Evolutionary conservation across 1,139 yeast species (phyloP), one percentile per base, ranked within the genome.

Genomic region (Diutina siamensis): DNA sequence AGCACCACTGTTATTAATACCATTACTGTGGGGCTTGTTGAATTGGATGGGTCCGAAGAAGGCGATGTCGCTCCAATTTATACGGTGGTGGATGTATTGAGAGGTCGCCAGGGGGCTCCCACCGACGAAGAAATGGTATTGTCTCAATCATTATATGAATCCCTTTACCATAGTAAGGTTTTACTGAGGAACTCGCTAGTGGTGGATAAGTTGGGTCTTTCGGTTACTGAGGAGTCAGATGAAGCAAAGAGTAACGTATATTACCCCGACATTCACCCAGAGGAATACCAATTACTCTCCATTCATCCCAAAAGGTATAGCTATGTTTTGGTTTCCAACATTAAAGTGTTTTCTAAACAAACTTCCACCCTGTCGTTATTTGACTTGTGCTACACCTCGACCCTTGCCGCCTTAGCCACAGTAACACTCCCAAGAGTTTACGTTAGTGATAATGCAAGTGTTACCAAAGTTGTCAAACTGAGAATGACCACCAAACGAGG

Each of bases 81-180:
- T 57, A 94, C 96, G 0, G 82, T 85, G 41, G 89, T 89, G 10
- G 94, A 86, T 53, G 76, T 87, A 15, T 75, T 81, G 48, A 69
- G 94, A 48, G 95, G 95, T 18, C 69, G 87, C 47, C 60, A 69
- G 12, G 86, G 88, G 33, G 87, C 92, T 2, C 97, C 97, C 20
- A 80, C 94, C 1, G 88, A 82, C 53, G 97, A 89, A 63, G 97
- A 89, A 61, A 87, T 86, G 84, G 78, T 76, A 28, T 57, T 85
- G 32, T 78, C 94, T 3, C 95, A 86, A 59, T 68, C 70, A 48
- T 56, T 86, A 31, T 78, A 76, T 55, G 86, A 85, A 53, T 62
- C 71, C 3, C 57, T 83, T 15, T 61, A 76, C 47, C 79, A 76
- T 52, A 71, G 81, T 18, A 75, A 76, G 45, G 51, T 81, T 18